Conservation (phyloP, 805 yeast genomes). For the Ogataea trehaloabstinens region DNA sequence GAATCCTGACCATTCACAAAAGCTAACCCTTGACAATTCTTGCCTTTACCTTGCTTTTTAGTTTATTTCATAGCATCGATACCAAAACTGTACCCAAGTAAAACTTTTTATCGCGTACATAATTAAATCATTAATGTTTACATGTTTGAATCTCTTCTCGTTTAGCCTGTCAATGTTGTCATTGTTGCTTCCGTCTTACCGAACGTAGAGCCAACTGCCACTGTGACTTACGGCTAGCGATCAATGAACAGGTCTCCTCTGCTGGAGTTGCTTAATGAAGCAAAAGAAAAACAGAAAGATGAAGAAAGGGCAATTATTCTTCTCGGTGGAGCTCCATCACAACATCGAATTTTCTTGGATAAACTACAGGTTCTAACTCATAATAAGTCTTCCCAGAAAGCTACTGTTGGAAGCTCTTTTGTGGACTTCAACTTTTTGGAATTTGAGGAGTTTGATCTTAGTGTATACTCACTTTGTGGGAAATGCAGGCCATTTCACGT, state of each 20-base stretch:
- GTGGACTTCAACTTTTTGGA: slow-evolving; percentile 6
- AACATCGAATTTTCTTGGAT: slow-evolving; percentile 7
- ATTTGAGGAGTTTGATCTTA: slow-evolving; percentile 5
- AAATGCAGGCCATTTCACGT: neutral
- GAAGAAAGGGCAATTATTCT: slow-evolving; percentile 5
- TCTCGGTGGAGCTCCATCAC: slow-evolving; percentile 8
- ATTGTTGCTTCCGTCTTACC: too few relatives aligned
- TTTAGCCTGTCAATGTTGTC: too few relatives aligned
- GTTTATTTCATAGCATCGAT: too few relatives aligned
- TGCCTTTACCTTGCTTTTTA: too few relatives aligned
- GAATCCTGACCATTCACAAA: slow-evolving; percentile 31
- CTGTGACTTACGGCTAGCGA: too few relatives aligned
- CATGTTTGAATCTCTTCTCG: too few relatives aligned
- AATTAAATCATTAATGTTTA: too few relatives aligned
- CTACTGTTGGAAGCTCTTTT: neutral
- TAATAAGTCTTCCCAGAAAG: neutral
- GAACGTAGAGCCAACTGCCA: too few relatives aligned
- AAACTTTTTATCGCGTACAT: too few relatives aligned
- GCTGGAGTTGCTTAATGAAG: slow-evolving; percentile 10
- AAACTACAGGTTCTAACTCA: neutral
- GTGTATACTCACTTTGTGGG: slow-evolving; percentile 11
- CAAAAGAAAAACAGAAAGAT: slow-evolving; percentile 3
- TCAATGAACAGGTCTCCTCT: slow-evolving; percentile 10
- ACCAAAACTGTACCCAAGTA: too few relatives aligned
- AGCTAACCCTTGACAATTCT: neutral